These are phyloP conservation scores for Acanthamoeba culbertsoni DNA, from an alignment of 208 protist species.

Conservation along the genomic window DNA sequence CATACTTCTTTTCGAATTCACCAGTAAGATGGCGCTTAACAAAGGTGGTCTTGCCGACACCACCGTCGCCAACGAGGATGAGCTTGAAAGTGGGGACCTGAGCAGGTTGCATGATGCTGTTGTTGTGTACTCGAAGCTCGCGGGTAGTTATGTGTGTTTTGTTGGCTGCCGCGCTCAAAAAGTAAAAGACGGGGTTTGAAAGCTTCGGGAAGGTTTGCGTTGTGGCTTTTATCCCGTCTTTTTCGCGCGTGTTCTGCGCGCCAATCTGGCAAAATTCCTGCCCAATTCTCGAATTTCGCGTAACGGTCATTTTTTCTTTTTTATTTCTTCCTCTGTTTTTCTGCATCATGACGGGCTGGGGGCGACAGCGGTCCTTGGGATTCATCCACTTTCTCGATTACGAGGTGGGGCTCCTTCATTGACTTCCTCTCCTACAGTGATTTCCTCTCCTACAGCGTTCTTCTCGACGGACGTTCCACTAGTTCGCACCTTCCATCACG, in stretches of 20 bases:
- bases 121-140: not conserved
- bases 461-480: no score
- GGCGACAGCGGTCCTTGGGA: no score
- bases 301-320: no score
- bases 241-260: slow-evolving; percentile 21
- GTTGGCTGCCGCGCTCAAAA: not conserved
- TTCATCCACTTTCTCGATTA: no score
- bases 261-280: not conserved
- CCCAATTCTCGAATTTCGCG: not conserved
- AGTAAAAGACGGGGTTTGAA: slow-evolving; percentile 1
- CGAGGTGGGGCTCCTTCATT: no score
- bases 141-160: no score
- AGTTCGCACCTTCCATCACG: no score
- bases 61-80: slow-evolving; percentile 99
- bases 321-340: no score
- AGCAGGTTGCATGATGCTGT: not conserved
- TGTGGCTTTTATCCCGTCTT: not conserved
- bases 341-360: not conserved
- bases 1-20: slow-evolving; percentile 99
- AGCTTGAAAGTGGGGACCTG: slow-evolving; percentile 95
- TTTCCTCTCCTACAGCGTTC: no score
- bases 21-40: slow-evolving; percentile 99
- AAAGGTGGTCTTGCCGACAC: slow-evolving; percentile 99
- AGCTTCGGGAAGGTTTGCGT: slow-evolving; percentile 27
- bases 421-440: no score